Percentiles rank a stretch among this genome's conserved stretches.
phyloP scores from a whole-genome alignment of 2,329 filamentous ascomycete species.

The Leptographium radiaticola region DNA sequence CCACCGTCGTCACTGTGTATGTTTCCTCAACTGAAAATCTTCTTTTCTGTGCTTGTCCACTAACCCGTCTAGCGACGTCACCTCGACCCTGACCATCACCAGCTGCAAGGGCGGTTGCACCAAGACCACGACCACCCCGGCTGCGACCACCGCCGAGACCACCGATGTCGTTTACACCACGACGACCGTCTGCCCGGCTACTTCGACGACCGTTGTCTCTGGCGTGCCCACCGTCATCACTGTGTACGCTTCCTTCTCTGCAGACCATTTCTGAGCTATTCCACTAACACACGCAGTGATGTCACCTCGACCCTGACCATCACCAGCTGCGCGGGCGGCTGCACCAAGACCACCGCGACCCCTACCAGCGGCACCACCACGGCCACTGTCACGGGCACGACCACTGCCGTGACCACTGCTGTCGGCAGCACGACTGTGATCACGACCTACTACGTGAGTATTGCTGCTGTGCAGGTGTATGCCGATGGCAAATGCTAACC shows the following conservation, averaged over 20 bases:
- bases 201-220: too few species aligned
- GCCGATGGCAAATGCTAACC: background rate
- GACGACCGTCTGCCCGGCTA: too few species aligned
- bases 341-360: constrained; percentile 13
- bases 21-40: constrained; percentile 9
- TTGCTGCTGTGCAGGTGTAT: background rate
- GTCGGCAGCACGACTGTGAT: constrained; percentile 18
- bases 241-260: constrained; percentile 11
- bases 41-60: background rate
- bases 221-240: constrained; percentile 31
- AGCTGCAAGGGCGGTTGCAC: constrained; percentile 21
- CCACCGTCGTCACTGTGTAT: constrained; percentile 26
- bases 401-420: constrained; percentile 11
- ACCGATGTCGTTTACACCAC: constrained; percentile 17
- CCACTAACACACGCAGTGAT: background rate
- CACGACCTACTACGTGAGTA: constrained; percentile 14
- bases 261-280: background rate
- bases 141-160: constrained; percentile 11
- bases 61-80: constrained; percentile 15
- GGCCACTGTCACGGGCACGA: constrained; percentile 10
- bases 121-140: constrained; percentile 10
- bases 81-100: constrained; percentile 31
- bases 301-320: constrained; percentile 32
- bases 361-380: constrained; percentile 12
- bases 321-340: constrained; percentile 23